phyloP scores from a whole-genome alignment of 257 asterid genomes.

The Anisodus tanguticus region DNA sequence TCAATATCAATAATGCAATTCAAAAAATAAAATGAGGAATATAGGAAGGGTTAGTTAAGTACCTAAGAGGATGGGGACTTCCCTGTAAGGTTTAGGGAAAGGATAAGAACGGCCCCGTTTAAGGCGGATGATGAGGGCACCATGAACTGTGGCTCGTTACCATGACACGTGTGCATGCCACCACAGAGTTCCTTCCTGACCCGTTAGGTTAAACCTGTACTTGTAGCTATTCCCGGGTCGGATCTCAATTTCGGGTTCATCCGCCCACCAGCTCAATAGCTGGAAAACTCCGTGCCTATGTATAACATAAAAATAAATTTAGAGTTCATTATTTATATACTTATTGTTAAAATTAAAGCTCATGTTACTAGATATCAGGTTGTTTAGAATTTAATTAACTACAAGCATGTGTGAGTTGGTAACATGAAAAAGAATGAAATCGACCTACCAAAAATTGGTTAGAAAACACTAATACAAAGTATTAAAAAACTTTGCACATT shows the following conservation, averaged over 20 bases:
- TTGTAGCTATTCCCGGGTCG: conserved; percentile 52
- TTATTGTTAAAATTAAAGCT: no score
- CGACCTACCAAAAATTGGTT: no score
- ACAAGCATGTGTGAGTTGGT: no score
- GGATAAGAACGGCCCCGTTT: conserved; percentile 37
- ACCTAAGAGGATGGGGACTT: conserved; percentile 30
- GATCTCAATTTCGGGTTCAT: conserved; percentile 63
- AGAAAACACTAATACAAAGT: no score
- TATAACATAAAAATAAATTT: no score
- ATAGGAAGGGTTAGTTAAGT: not conserved
- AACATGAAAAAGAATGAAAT: no score
- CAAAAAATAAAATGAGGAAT: not conserved
- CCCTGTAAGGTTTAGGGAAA: conserved; percentile 28
- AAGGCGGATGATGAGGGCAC: conserved; percentile 61
- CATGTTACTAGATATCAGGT: no score
- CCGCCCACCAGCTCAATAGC: conserved; percentile 63
- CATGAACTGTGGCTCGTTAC: conserved; percentile 68
- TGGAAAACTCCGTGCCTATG: conserved; percentile 54
- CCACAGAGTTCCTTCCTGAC: conserved; percentile 52
- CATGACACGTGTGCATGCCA: conserved; percentile 26
- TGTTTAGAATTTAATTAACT: no score
- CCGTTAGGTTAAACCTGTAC: conserved; percentile 53
- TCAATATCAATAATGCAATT: no score
- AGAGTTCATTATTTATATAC: no score
- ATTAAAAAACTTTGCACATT: no score